Evolutionary conservation across 208 protist species (phyloP).

Genomic region (Porcisia deanei): DNA sequence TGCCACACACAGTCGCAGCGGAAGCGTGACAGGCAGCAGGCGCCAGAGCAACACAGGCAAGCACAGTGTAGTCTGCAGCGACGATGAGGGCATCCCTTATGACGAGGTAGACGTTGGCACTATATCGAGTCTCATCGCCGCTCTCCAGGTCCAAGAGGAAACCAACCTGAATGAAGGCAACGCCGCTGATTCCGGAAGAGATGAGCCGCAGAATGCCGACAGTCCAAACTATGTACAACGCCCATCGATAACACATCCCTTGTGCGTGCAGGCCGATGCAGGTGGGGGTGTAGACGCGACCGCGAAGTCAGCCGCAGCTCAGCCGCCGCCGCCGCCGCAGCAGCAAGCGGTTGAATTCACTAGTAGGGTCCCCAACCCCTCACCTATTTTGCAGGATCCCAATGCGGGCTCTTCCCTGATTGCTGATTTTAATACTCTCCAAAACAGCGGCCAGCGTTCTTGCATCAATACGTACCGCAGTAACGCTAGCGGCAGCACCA

Average conservation of each 20-base stretch:
- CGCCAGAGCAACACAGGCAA: background rate
- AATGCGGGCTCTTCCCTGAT: background rate
- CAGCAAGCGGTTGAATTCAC: background rate
- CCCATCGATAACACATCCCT: background rate
- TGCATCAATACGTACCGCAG: background rate
- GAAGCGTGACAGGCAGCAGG: background rate
- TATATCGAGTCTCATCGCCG: conserved; percentile 32
- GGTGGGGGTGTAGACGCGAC: background rate
- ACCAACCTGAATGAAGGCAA: background rate
- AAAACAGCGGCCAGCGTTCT: background rate
- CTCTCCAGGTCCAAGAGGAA: conserved; percentile 9
- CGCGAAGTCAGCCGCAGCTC: conserved; percentile 2
- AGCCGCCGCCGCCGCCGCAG: background rate
- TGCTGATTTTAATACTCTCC: background rate
- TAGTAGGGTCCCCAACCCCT: background rate
- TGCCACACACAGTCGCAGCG: background rate
- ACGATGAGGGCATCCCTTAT: conserved; percentile 13
- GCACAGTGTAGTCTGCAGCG: background rate
- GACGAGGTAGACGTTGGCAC: conserved; percentile 30
- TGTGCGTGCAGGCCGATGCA: background rate
- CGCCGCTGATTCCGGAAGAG: background rate
- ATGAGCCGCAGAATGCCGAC: background rate
- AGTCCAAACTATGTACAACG: background rate
- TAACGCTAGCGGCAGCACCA: background rate
- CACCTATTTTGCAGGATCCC: conserved; percentile 1